phyloP scores from a whole-genome alignment of 495 filamentous ascomycete genomes.

The Astrocystis sublimbata region DNA sequence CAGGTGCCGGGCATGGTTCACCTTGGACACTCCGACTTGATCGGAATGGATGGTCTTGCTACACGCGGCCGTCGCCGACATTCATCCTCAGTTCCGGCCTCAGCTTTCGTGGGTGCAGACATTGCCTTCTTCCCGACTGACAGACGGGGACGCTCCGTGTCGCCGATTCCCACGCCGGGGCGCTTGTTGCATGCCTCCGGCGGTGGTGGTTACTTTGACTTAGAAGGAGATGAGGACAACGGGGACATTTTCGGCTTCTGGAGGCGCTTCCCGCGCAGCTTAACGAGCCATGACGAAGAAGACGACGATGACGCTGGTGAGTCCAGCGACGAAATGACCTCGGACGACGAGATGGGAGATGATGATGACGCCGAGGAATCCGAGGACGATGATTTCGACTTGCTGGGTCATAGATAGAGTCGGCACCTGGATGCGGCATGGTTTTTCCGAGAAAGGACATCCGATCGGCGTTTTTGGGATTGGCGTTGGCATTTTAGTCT shows the following conservation, averaged over 20 bases:
- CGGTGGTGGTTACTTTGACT: constrained; percentile 16
- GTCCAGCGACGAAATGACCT: constrained; percentile 35
- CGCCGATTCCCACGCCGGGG: constrained; percentile 29
- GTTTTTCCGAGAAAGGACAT: constrained; percentile 14
- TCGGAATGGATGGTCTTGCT: constrained; percentile 10
- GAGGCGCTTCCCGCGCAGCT: constrained; percentile 49
- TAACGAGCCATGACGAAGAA: constrained; percentile 32
- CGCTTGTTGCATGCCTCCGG: constrained; percentile 22
- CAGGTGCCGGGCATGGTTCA: constrained; percentile 24
- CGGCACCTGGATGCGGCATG: constrained; percentile 19
- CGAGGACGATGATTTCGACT: constrained; percentile 61
- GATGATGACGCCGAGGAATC: constrained; percentile 56
- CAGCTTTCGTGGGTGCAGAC: constrained; percentile 26
- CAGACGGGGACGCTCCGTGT: constrained; percentile 40
- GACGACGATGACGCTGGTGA: constrained; percentile 38
- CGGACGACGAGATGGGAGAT: constrained; percentile 52
- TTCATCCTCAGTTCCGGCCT: constrained; percentile 34
- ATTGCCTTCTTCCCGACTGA: constrained; percentile 36
- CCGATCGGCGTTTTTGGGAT: constrained; percentile 21
- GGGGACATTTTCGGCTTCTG: constrained; percentile 65
- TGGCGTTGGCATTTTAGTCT: constrained; percentile 25
- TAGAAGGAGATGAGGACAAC: constrained; percentile 49
- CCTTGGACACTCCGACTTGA: constrained; percentile 10
- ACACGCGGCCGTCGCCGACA: constrained; percentile 33
- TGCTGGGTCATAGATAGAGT: constrained; percentile 68